A percentile compares a stretch with the other conserved stretches of the same genome.
Evolutionary conservation across 192 early-diverging fungal species (phyloP).

Genomic region (Coemansia asiatica): DNA sequence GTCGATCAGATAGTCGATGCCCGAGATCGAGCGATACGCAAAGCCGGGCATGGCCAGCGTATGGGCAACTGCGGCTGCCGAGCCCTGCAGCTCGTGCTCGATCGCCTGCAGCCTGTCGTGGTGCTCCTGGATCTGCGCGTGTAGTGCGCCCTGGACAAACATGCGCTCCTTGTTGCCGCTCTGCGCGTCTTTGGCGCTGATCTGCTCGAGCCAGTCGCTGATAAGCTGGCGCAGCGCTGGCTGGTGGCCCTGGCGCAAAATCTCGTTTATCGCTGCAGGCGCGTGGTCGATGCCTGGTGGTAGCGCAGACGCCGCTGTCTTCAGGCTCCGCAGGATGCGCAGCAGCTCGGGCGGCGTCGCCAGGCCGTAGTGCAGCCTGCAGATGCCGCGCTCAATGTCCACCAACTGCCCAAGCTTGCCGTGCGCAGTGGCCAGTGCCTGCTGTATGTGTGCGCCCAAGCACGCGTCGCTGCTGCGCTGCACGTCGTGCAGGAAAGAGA

Average conservation of each 20-base stretch:
- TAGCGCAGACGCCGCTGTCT: conserved; percentile 37
- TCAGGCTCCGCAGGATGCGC: conserved; percentile 62
- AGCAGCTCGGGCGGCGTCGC: conserved; percentile 85
- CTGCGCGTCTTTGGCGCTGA: conserved; percentile 56
- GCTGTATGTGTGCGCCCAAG: not conserved
- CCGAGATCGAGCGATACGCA: conserved; percentile 64
- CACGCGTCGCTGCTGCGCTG: not conserved
- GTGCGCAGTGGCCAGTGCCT: conserved; percentile 43
- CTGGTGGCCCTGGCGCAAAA: conserved; percentile 44
- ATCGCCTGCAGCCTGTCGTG: conserved; percentile 55
- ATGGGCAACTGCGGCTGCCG: conserved; percentile 57
- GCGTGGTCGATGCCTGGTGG: conserved; percentile 15
- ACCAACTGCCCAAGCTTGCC: conserved; percentile 61
- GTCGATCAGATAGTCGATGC: conserved; percentile 78
- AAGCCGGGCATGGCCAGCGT: conserved; percentile 52
- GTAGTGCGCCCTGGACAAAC: conserved; percentile 58
- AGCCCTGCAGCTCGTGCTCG: conserved; percentile 56
- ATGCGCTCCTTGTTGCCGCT: conserved; percentile 51
- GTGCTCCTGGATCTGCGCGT: conserved; percentile 52
- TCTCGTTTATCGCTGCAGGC: conserved; percentile 32
- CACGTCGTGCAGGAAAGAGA: conserved; percentile 66
- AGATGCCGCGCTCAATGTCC: conserved; percentile 91
- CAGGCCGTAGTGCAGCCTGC: conserved; percentile 80
- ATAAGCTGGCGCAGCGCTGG: conserved; percentile 38
- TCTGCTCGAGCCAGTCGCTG: conserved; percentile 29